Base-by-base conservation (phyloP, 75 land plant species). In the Cryptomeria japonica region DNA sequence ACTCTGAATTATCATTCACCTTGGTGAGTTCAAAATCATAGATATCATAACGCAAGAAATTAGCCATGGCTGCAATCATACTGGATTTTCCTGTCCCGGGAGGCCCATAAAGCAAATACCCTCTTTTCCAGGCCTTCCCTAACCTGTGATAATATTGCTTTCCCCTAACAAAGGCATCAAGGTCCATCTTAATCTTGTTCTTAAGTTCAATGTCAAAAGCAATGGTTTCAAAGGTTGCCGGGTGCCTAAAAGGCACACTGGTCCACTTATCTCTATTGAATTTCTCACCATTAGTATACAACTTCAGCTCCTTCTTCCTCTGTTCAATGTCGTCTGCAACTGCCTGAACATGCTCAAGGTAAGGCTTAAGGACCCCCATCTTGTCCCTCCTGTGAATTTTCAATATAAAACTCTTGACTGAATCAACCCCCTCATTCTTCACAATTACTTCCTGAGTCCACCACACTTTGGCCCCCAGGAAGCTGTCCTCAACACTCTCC, bases 21-120 rank as follows among this genome's bases (percentile, higher is more conserved):
- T 87, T 88, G 56, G 86, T 89, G 39, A 96, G 84, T 86, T 97
- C 96, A 82, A 97, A 14, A 75, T 96, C 96, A 86, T 97, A 97
- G 61, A 97, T 87, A 78, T 97, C 96, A 90, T 90, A 96, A 31
- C 85, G 42, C 38, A 95, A 84, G 87, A 91, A 77, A 77, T 86
- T 93, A 39, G 97, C 97, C 91, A 96, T 96, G 79, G 97, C 97
- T 37, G 97, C 95, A 61, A 93, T 90, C 92, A 95, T 94, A 89
- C 94, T 95, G 32, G 97, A 91, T 86, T 96, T 96, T 4, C 97
- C 96, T 34, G 97, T 95, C 5, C 97, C 98, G 75, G 97, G 92
- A 32, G 96, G 92, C 37, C 98, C 98, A 86, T 96, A 90, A 31
- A 96, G 90, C 34, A 96, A 92, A 88, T 96, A 96, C 56, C 97